phyloP scores from a whole-genome alignment of 164 flowering plant species.

The Berberis thunbergii region DNA sequence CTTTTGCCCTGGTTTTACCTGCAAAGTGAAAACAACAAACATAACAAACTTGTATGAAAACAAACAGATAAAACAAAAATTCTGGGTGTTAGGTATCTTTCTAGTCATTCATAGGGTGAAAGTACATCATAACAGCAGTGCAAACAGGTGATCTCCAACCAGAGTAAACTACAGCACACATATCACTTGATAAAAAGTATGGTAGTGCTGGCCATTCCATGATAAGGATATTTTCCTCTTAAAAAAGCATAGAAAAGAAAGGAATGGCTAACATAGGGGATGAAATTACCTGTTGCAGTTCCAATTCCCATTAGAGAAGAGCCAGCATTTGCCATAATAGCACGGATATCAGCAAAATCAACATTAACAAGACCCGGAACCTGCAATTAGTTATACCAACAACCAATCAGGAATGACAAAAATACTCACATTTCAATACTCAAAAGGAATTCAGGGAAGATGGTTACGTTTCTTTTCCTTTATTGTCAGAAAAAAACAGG shows the following conservation, averaged over 20 bases:
- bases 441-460: too few species aligned
- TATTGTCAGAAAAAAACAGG: too few species aligned
- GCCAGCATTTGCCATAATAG: conserved; percentile 74
- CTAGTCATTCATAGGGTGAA: background rate
- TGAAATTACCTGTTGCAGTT: conserved; percentile 52
- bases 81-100: background rate
- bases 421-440: too few species aligned
- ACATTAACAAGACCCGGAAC: conserved; percentile 68
- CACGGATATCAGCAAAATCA: conserved; percentile 75
- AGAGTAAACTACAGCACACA: too few species aligned
- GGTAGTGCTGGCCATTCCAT: too few species aligned
- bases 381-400: conserved; percentile 19
- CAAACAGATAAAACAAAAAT: background rate
- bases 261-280: background rate
- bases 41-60: background rate
- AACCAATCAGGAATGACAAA: background rate
- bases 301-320: conserved; percentile 77
- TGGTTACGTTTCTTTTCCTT: too few species aligned
- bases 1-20: conserved; percentile 92
- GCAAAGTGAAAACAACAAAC: conserved; percentile 6
- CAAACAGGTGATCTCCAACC: too few species aligned
- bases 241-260: too few species aligned
- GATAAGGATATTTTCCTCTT: too few species aligned
- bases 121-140: too few species aligned
- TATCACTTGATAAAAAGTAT: too few species aligned